These are phyloP conservation scores for Claviceps purpurea DNA, from an alignment of 2,329 filamentous ascomycete genomes.

Conservation along the genomic window DNA sequence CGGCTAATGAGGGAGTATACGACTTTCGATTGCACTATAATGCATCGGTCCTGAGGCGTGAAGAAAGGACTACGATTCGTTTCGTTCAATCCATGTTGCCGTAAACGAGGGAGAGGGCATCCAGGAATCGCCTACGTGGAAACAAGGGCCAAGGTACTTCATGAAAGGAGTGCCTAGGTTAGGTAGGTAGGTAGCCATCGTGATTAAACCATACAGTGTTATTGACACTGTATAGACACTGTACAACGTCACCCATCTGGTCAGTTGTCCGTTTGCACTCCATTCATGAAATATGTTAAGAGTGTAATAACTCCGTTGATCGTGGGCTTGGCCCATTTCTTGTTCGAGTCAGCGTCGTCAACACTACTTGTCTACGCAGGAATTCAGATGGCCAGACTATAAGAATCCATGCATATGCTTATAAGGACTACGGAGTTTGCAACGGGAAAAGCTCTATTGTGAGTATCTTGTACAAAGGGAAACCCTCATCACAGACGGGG, in stretches of 20 bases:
- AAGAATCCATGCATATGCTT: not conserved
- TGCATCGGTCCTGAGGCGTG: not conserved
- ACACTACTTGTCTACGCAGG: too few relatives aligned
- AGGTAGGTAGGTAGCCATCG: not conserved
- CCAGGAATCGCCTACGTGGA: not conserved
- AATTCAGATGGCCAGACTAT: not conserved
- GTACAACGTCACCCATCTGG: not conserved
- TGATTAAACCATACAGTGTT: not conserved
- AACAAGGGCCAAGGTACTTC: not conserved
- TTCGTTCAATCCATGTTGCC: not conserved
- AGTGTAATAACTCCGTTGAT: too few relatives aligned
- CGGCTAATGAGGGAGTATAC: not conserved
- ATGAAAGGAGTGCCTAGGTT: not conserved
- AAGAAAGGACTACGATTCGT: not conserved
- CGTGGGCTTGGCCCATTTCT: not conserved
- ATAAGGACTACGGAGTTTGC: not conserved
- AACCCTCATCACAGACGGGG: slow-evolving; percentile 11
- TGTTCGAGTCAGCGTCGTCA: not conserved
- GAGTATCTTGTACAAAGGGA: slow-evolving; percentile 26
- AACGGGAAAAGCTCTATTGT: slow-evolving; percentile 19
- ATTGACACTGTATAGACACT: not conserved
- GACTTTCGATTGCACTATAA: not conserved
- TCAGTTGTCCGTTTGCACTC: too few relatives aligned
- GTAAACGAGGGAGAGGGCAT: not conserved
- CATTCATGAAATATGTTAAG: too few relatives aligned